These are phyloP conservation scores for Phytophthora crassamura DNA, from an alignment of 352 stramenopile species.

Conservation along the genomic window DNA sequence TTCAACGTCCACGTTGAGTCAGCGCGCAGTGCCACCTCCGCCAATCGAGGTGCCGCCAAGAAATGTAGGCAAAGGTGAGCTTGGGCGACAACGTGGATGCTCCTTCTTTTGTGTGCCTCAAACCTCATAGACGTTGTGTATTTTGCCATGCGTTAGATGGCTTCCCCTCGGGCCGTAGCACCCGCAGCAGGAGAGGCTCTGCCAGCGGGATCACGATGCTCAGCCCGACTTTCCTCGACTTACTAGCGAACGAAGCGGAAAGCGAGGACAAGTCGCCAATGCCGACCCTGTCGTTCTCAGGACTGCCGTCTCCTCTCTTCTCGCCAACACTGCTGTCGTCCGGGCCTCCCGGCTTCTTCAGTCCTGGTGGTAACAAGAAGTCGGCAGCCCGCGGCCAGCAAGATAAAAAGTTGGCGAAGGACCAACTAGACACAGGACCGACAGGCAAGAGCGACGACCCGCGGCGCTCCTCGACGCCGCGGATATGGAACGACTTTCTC, in stretches of 20 bases:
- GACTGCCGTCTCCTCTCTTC: slow-evolving; percentile 50
- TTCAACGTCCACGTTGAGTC: slow-evolving; percentile 46
- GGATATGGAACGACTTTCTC: slow-evolving; percentile 80
- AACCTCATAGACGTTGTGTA: slow-evolving; percentile 28
- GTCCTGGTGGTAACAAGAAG: slow-evolving; percentile 38
- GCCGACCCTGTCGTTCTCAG: slow-evolving; percentile 40
- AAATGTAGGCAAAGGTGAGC: slow-evolving; percentile 45
- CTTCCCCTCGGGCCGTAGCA: slow-evolving; percentile 33
- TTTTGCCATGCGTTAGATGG: slow-evolving; percentile 2
- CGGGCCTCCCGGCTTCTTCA: slow-evolving; percentile 40
- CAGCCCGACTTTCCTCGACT: slow-evolving; percentile 81
- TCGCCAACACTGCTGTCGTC: slow-evolving; percentile 37
- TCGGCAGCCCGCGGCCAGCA: slow-evolving; percentile 28
- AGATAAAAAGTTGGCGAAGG: slow-evolving; percentile 31
- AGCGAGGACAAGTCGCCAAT: slow-evolving; percentile 65
- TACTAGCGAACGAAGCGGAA: slow-evolving; percentile 55
- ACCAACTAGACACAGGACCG: slow-evolving; percentile 25
- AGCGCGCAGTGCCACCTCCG: slow-evolving; percentile 63
- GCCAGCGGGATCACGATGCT: slow-evolving; percentile 52
- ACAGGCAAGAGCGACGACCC: slow-evolving; percentile 17
- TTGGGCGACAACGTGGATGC: slow-evolving; percentile 8
- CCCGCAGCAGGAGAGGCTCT: slow-evolving; percentile 36
- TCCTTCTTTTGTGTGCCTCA: slow-evolving; percentile 6
- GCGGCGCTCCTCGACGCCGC: slow-evolving; percentile 43
- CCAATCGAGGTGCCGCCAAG: slow-evolving; percentile 62